Evolutionary conservation across 345 rosid genomes (phyloP), one percentile per base, ranked within the genome.

Genomic region (Rubroshorea leprosula): DNA sequence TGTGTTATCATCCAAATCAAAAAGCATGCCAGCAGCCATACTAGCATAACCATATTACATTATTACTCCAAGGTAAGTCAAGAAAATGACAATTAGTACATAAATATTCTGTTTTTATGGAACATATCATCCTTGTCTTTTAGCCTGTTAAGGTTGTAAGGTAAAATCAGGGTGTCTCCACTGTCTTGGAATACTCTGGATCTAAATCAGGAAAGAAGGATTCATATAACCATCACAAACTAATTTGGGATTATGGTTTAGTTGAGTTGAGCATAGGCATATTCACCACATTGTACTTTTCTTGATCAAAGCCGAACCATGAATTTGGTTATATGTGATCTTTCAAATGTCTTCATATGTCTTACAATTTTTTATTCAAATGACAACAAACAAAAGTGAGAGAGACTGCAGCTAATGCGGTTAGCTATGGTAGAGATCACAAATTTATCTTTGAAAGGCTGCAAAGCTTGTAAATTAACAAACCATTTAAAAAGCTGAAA

Each of bases 381-480:
- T 18, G 9, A 16, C 5, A 26, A 20, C 27, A 49, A 54, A 1
- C 21, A 26, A 54, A 29, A 16, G 22, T 3, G 14, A 44, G 8
- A 27, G 41, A 2, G 12, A 35, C 41, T 35, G 41, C 47, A 1
- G 17, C 47, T 44, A 44, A 29, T 9, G 20, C 41, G 26, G 23
- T 31, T 14, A 53, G 11, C 25, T 44, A 38, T 14, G 43, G 26
- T 10, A 13, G 19, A 51, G 39, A 62, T 45, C 35, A 52, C 49
- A 54, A 26, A 18, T 35, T 23, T 11, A 47, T n/a, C 29, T 22
- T 59, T 47, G 17, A 17, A 62, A 29, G 54, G 24, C 46, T 6
- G 24, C 49, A 46, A 52, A 55, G 24, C 49, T 50, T 68, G 39
- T 13, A 50, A 51, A 38, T 39, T 51, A 50, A 10, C 29, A 50